Base-by-base conservation (phyloP, 768 basidiomycete genomes). In the Pulveroboletus sp. region DNA sequence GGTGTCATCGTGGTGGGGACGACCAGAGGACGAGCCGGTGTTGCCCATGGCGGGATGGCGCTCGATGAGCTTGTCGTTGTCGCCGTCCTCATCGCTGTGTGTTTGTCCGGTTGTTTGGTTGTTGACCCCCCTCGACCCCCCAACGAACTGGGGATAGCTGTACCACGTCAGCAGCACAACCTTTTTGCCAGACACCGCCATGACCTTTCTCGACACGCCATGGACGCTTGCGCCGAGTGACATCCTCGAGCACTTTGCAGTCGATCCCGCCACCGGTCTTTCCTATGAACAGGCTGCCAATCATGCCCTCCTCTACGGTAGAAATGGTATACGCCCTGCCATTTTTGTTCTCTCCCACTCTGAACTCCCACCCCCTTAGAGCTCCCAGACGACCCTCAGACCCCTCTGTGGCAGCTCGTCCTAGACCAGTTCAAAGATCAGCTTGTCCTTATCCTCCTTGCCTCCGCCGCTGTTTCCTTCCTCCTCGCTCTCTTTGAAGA, bases 351-450 rank as follows among this genome's bases (percentile, higher is more conserved):
- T 31, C 26, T 15, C 31, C n/a, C 37, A 10, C 14, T 26, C 38
- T 38, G 47, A 21, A 66, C 12, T 27, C 24, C 21, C 21, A 43
- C 37, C 43, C 12, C 67, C 21, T 21, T 21, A 98, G 95, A 90
- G 64, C 77, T 99, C 7, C 94, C 95, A 10, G 93, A 96, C 63
- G 91, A 94, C 9, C 86, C 90, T 0, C 73, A 90, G 3, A 96
- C 95, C 5, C 90, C 94, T 4, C 65, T 98, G 30, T 93, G 93
- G 91, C 80, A 91, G 64, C 83, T 98, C 52, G 86, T 99, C 52
- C 78, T 99, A n/a, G 93, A 96, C 58, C 95, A 99, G 71, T 99
- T 99, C 78, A 88, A 98, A 76, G 95, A 99, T 72, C 93, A 96
- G 69, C 82, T 99, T 27, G 95, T 99, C 37, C 85, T 99, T 55